Conservation (phyloP, 164 flowering plant species). For the Litsea cubeba region DNA sequence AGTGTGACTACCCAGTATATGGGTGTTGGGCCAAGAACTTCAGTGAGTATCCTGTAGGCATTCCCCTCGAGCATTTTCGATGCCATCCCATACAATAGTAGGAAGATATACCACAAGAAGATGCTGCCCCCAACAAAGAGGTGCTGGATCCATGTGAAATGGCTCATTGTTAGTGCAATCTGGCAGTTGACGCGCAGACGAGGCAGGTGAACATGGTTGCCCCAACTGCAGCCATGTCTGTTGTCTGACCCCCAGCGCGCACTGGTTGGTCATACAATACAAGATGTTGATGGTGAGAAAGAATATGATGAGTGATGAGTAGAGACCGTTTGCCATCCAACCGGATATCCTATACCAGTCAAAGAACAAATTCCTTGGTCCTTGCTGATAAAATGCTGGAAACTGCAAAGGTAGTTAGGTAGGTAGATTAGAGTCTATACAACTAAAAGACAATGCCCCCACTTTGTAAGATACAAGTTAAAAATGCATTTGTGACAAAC, state of each 20-base stretch:
- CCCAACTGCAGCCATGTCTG: conserved; percentile 74
- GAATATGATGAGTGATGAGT: conserved; percentile 65
- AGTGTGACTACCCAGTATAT: conserved; percentile 70
- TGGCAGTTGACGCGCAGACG: conserved; percentile 83
- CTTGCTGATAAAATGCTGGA: conserved; percentile 84
- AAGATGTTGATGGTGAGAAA: conserved; percentile 54
- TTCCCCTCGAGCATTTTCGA: conserved; percentile 35
- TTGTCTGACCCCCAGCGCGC: conserved; percentile 62
- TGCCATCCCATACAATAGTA: conserved; percentile 53
- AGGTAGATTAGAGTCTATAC: neutral
- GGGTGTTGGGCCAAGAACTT: conserved; percentile 86
- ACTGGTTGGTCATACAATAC: conserved; percentile 61
- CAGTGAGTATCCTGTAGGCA: conserved; percentile 56
- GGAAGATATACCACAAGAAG: conserved; percentile 62
- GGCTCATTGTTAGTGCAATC: conserved; percentile 84
- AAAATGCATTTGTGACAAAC: conserved; percentile 32
- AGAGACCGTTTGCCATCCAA: conserved; percentile 85
- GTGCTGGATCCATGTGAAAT: conserved; percentile 94
- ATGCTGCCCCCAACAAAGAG: conserved; percentile 79
- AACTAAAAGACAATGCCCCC: neutral
- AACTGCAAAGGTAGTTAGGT: conserved; percentile 37
- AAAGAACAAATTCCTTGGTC: no score
- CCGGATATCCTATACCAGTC: conserved; percentile 68
- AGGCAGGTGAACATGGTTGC: conserved; percentile 84
- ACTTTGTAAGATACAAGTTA: neutral